Conservation (phyloP, 208 protist species). For the Leishmania aethiopica region DNA sequence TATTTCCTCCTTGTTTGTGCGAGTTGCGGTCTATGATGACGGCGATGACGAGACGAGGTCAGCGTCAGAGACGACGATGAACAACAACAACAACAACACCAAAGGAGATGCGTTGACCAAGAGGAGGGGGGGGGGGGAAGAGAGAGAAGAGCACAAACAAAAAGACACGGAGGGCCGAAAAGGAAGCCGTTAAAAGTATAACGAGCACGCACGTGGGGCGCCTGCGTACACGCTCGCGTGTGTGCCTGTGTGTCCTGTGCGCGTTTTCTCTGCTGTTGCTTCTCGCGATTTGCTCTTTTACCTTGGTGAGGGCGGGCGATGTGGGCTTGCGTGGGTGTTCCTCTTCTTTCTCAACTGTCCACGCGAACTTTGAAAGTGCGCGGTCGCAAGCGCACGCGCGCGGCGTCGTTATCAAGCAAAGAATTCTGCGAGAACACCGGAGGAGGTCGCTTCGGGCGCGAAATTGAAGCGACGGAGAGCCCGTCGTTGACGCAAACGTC, state of each 20-base stretch:
- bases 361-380: neutral
- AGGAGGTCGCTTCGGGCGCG: neutral
- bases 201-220: neutral
- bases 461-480: neutral
- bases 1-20: neutral
- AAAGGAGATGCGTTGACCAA: neutral
- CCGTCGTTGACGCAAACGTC: neutral
- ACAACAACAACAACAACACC: neutral
- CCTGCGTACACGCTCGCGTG: neutral
- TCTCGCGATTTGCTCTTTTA: too few relatives aligned
- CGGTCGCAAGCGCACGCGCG: neutral
- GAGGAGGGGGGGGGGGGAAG: too few relatives aligned
- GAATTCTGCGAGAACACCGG: neutral
- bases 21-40: neutral
- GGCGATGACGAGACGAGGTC: neutral
- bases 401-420: neutral
- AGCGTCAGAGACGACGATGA: neutral
- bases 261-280: neutral
- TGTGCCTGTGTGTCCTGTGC: neutral
- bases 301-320: neutral
- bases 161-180: neutral
- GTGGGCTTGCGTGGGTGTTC: neutral
- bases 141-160: neutral
- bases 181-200: neutral
- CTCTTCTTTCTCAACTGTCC: neutral